phyloP scores from a whole-genome alignment of 139 green algal genomes.

The Protoeuglena noctilucae region DNA sequence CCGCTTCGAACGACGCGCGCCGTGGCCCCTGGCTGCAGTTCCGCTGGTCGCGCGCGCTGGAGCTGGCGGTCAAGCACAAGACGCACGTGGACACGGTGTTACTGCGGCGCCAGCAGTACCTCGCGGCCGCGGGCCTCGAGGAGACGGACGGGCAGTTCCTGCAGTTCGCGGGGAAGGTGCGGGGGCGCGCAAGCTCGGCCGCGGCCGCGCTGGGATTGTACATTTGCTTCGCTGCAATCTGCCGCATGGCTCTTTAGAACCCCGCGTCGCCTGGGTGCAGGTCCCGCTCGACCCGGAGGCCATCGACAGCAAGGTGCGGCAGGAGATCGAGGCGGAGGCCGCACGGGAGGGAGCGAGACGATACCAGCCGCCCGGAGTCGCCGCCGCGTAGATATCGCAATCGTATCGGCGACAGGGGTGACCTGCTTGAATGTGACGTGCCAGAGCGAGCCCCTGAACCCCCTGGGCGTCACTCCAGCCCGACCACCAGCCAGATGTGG shows the following conservation, averaged over 20 bases:
- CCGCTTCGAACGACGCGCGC: background rate
- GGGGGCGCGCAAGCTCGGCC: background rate
- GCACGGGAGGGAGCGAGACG: constrained; percentile 26
- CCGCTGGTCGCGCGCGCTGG: constrained; percentile 41
- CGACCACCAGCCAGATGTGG: too few relatives aligned
- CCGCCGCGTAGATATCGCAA: too few relatives aligned
- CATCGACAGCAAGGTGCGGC: constrained; percentile 26
- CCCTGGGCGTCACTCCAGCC: too few relatives aligned
- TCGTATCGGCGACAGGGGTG: too few relatives aligned
- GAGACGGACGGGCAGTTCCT: constrained; percentile 28
- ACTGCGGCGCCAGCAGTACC: constrained; percentile 18
- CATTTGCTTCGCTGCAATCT: background rate
- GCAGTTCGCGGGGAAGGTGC: constrained; percentile 8
- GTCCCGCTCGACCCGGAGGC: constrained; percentile 12
- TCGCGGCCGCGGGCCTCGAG: background rate
- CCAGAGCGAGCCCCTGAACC: too few relatives aligned
- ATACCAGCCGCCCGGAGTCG: too few relatives aligned
- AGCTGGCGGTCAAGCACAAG: constrained; percentile 48
- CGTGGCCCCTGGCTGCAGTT: constrained; percentile 16
- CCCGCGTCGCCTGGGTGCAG: constrained; percentile 1
- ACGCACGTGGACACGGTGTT: constrained; percentile 57
- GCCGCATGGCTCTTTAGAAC: background rate
- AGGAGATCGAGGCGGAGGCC: constrained; percentile 37
- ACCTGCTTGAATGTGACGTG: too few relatives aligned
- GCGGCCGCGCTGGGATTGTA: background rate